Conservation (phyloP, 2,329 filamentous ascomycete species). For the Saccharata proteae region DNA sequence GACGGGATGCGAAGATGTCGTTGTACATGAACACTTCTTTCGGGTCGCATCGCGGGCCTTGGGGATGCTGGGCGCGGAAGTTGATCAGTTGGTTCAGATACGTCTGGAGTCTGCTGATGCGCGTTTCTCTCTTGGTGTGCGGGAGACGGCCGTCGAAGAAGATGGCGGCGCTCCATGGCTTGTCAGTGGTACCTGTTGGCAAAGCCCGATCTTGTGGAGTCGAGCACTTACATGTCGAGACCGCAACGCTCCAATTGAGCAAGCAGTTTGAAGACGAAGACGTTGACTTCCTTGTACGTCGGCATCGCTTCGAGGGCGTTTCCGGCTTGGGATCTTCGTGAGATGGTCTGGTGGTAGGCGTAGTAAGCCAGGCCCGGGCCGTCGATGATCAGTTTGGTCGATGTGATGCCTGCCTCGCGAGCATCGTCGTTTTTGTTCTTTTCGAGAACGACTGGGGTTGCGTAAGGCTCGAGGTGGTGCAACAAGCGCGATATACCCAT, state of each 20-base stretch:
- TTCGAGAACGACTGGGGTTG: conserved; percentile 5
- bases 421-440: conserved; percentile 1
- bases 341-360: conserved; percentile 7
- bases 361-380: conserved; percentile 8
- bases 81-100: conserved; percentile 45
- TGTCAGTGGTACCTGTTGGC: conserved; percentile 12
- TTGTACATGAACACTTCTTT: conserved; percentile 10
- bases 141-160: conserved; percentile 84
- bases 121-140: conserved; percentile 46
- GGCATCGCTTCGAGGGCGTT: conserved; percentile 23
- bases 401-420: background rate
- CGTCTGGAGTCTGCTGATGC: conserved; percentile 48
- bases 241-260: conserved; percentile 42
- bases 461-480: conserved; percentile 5
- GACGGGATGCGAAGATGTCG: conserved; percentile 13
- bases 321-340: conserved; percentile 3
- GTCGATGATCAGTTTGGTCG: conserved; percentile 5
- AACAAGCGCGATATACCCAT: conserved; percentile 8
- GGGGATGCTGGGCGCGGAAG: conserved; percentile 28
- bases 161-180: conserved; percentile 45
- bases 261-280: conserved; percentile 45
- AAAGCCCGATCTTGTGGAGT: conserved; percentile 2
- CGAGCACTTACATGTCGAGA: conserved; percentile 48
- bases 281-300: conserved; percentile 51
- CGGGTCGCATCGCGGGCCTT: conserved; percentile 16